Base-by-base conservation (phyloP, 805 yeast species). In the Candida schatavii region DNA sequence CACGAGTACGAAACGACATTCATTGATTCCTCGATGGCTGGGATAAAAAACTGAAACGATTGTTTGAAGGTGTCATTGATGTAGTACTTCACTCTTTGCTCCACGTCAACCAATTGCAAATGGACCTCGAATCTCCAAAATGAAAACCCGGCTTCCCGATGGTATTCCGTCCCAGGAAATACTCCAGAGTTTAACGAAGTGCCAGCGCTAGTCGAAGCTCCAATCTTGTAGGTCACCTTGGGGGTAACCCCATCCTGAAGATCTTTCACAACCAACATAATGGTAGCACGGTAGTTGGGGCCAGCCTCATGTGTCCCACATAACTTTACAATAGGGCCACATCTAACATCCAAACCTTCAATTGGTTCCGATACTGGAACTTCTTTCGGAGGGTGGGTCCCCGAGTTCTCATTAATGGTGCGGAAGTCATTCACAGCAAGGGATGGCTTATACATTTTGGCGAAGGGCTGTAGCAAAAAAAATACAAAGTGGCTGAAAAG, bases 1-100 rank as follows among this genome's bases (percentile, higher is more conserved):
- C 97, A 90, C 1, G 96, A 87, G 61, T 77, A 84, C 17, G 91
- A 83, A 63, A 89, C 74, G 4, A 83, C 74, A 59, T 89, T 90
- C 88, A 88, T 88, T 20, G 89, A 75, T 56, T 81, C 81, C 2
- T 64, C 54, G 1, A 53, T 47, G 0, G 84, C 67, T 0, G 97
- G 97, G 2, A 90, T 54, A 57, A 62, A 86, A 55, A 90, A 89
- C 47, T 80, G 76, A 57, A 72, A 85, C 38, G 56, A 52, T 37
- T 51, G 56, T 21, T 51, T 52, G 40, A 54, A 52, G 17, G 54
- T 54, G 10, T 59, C 72, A 49, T 85, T 81, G 42, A 90, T 66
- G 3, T 66, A 56, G 57, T 90, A 90, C 41, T 74, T 73, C 11
- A 85, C 77, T 48, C 72, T 72, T 55, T 84, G 88, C 51, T 84